Evolutionary conservation across 1,284 basidiomycete genomes (phyloP), one percentile per base, ranked within the genome.

Genomic region (Inonotus obliquus): DNA sequence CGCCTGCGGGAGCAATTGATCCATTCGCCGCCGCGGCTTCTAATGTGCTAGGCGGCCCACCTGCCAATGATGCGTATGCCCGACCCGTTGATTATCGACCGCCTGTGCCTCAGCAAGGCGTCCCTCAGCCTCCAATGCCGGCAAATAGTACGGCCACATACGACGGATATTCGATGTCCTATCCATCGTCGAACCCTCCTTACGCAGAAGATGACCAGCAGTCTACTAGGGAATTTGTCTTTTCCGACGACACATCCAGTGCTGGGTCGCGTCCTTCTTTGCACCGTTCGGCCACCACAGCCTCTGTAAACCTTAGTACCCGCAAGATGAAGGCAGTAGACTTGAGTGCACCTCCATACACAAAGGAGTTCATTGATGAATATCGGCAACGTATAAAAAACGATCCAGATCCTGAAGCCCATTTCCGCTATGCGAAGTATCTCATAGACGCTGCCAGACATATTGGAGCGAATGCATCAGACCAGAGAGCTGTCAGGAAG

Each of bases 361-460:
- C 95, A 45, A 98, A 97, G 72, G 91, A 94, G 69, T 98, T 96
- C 71, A 96, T 99, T 66, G 95, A 98, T 71, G 91, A 97, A 71
- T 99, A 99, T 74, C 89, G 97, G 21, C 89, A 91, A 63, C 87
- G 97, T 56, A 98, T 99, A 79, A 99, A 98, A 77, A 89, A 86
- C 52, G 97, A 99, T 74, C 95, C 96, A 0, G 97, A 99, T 71
- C 95, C 96, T 0, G 97, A 99, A 74, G 92, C 96, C n/a, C 97
- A 99, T 73, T 99, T 98, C 74, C 81, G 91, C 21, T 99, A 96
- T 71, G 94, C 95, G 13, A 96, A 96, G 75, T 99, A 99, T 73
- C 86, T 99, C 62, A 96, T 99, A 73, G 97, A 99, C 71, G 97
- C 97, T n/a, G 97, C 97, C 19, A 94, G 94, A 76, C 91, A 94